A percentile compares a stretch with the other conserved stretches of the same genome.
Conservation (phyloP, 345 rosid genomes). For the Trapa bicornis region DNA sequence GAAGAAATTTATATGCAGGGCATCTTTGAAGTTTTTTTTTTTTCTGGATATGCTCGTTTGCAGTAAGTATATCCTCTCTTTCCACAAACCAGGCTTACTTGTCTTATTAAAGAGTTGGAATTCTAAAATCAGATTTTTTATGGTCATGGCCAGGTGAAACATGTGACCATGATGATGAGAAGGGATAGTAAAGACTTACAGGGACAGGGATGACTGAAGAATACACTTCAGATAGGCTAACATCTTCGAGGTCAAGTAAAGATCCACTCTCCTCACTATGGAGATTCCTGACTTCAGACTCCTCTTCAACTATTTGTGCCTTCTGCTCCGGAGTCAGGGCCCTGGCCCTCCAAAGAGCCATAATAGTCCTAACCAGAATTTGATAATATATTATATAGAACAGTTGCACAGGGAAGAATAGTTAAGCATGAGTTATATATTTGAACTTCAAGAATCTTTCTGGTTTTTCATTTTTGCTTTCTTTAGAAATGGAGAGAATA, state of each 20-base stretch:
- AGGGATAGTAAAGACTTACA: conserved; percentile 30
- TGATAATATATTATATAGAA: not conserved
- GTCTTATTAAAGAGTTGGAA: not conserved
- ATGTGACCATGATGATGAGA: not conserved
- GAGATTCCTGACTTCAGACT: conserved; percentile 60
- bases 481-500: not conserved
- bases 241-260: conserved; percentile 81
- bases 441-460: not conserved
- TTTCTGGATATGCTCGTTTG: not conserved
- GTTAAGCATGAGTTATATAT: not conserved
- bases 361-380: conserved; percentile 55
- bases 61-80: not conserved
- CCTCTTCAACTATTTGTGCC: conserved; percentile 81
- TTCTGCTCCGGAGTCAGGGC: conserved; percentile 91
- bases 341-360: conserved; percentile 94
- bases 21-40: not conserved
- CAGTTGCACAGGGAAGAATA: not conserved
- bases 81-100: not conserved
- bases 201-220: conserved; percentile 47
- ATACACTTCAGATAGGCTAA: conserved; percentile 65
- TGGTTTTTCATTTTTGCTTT: not conserved
- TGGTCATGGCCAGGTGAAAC: not conserved
- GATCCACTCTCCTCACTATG: conserved; percentile 68
- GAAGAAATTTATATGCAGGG: not conserved
- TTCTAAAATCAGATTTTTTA: not conserved